Conservation (phyloP, 306 rosid species). For the Glycine soja region DNA sequence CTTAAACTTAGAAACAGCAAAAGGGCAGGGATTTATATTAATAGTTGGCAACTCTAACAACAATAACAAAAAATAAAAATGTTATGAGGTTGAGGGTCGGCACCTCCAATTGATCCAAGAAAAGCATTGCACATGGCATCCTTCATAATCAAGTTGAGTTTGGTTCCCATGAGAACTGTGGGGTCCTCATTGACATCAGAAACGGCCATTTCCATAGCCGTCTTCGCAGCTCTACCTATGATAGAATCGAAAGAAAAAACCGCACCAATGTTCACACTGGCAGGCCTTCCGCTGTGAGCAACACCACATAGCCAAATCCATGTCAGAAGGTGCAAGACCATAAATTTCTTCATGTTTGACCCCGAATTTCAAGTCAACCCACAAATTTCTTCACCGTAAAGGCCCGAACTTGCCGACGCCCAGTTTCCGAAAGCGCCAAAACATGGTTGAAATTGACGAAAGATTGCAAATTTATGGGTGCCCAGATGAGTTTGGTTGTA, state of each 20-base stretch:
- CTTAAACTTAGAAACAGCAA: slow-evolving; percentile 2
- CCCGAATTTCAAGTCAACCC: slow-evolving; percentile 40
- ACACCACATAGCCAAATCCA: slow-evolving; percentile 60
- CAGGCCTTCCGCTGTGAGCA: slow-evolving; percentile 63
- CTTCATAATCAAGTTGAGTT: slow-evolving; percentile 57
- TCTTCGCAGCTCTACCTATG: slow-evolving; percentile 76
- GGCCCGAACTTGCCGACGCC: slow-evolving; percentile 41
- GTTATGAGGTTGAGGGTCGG: slow-evolving; percentile 18
- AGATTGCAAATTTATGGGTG: slow-evolving; percentile 28
- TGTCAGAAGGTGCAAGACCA: slow-evolving; percentile 45
- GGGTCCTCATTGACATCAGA: slow-evolving; percentile 81
- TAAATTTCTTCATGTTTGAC: slow-evolving; percentile 52
- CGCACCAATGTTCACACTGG: slow-evolving; percentile 75
- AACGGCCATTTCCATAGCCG: slow-evolving; percentile 77
- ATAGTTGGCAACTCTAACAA: slow-evolving; percentile 25
- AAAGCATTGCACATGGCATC: slow-evolving; percentile 75
- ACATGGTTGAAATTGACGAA: slow-evolving; percentile 30
- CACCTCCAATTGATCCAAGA: slow-evolving; percentile 88
- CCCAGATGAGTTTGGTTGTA: slow-evolving; percentile 28
- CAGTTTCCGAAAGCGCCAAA: slow-evolving; percentile 20
- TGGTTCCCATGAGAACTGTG: slow-evolving; percentile 65
- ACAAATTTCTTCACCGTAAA: slow-evolving; percentile 39
- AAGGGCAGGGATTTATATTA: background rate
- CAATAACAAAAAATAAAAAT: background rate
- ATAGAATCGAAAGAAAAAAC: slow-evolving; percentile 80